Evolutionary conservation across 129 eudicot species (phyloP).

Genomic region (Escallonia herrerae): DNA sequence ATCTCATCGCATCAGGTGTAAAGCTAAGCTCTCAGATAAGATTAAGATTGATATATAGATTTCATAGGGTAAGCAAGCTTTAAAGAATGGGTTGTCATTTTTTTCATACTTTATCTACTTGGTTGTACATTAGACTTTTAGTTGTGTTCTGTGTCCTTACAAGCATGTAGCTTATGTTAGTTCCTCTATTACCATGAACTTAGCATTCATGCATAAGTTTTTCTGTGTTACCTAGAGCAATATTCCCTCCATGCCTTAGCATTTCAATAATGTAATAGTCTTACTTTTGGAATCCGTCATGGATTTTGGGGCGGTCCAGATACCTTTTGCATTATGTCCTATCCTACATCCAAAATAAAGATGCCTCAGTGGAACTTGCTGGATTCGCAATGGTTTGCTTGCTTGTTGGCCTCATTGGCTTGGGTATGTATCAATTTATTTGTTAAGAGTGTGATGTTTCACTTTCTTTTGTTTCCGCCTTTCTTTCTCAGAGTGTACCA

Average conservation of each 20-base stretch:
- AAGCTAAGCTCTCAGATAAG: too few species aligned
- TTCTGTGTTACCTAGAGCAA: too few species aligned
- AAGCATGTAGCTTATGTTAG: too few species aligned
- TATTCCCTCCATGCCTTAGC: too few species aligned
- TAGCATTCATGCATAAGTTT: too few species aligned
- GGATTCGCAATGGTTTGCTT: slow-evolving; percentile 45
- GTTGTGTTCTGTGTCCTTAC: too few species aligned
- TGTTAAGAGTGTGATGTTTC: too few species aligned
- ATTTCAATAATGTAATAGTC: not conserved
- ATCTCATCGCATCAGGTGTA: too few species aligned
- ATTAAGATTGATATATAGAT: too few species aligned
- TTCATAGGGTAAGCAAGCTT: not conserved
- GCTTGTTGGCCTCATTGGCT: slow-evolving; percentile 55
- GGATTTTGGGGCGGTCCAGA: slow-evolving; percentile 27
- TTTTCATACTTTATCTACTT: not conserved
- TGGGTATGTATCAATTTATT: slow-evolving; percentile 33
- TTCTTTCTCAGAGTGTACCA: not conserved
- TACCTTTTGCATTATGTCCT: slow-evolving; percentile 59
- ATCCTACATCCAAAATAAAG: slow-evolving; percentile 30
- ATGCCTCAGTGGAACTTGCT: slow-evolving; percentile 17
- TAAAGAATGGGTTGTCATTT: not conserved
- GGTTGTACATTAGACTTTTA: too few species aligned
- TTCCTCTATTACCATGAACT: too few species aligned
- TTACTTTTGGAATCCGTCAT: slow-evolving; percentile 8
- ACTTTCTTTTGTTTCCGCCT: not conserved